Evolutionary conservation across 2,329 filamentous ascomycete genomes (phyloP).

Genomic region (Teratosphaeria gauchensis): DNA sequence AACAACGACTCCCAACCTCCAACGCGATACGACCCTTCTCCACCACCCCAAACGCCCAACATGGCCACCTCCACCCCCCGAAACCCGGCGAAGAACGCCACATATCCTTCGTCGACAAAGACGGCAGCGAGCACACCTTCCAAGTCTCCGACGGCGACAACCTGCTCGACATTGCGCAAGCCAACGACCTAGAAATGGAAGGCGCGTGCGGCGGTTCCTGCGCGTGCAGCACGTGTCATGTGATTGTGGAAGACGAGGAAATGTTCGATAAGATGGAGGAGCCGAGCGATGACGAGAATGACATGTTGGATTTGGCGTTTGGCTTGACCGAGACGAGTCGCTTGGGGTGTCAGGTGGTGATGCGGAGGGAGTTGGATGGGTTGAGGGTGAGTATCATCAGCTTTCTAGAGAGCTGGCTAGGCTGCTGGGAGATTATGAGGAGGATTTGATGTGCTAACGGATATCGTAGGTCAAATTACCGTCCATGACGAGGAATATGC

Average conservation of each 20-base stretch:
- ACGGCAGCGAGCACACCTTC: slow-evolving; percentile 64
- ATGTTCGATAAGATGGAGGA: slow-evolving; percentile 40
- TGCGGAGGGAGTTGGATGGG: slow-evolving; percentile 84
- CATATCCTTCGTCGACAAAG: slow-evolving; percentile 90
- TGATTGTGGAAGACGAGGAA: slow-evolving; percentile 66
- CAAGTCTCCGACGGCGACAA: slow-evolving; percentile 82
- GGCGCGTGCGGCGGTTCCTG: slow-evolving; percentile 90
- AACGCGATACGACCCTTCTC: slow-evolving; percentile 57
- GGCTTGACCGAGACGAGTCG: slow-evolving; percentile 77
- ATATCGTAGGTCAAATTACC: slow-evolving; percentile 64
- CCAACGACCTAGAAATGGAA: slow-evolving; percentile 95
- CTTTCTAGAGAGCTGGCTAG: no score
- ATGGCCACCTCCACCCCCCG: slow-evolving; percentile 75
- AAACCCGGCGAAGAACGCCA: slow-evolving; percentile 86
- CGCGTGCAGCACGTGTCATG: slow-evolving; percentile 87
- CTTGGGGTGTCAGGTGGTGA: slow-evolving; percentile 81
- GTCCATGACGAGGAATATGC: slow-evolving; percentile 89
- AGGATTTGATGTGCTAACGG: no score
- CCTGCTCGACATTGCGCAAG: slow-evolving; percentile 84
- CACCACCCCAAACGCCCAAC: slow-evolving; percentile 48
- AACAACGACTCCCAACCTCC: not conserved
- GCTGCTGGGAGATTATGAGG: no score
- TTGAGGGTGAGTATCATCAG: slow-evolving; percentile 48
- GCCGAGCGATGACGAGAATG: slow-evolving; percentile 51
- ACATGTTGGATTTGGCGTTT: slow-evolving; percentile 86